Conservation (phyloP, 2,329 filamentous ascomycete genomes). For the Xylaria sp. region DNA sequence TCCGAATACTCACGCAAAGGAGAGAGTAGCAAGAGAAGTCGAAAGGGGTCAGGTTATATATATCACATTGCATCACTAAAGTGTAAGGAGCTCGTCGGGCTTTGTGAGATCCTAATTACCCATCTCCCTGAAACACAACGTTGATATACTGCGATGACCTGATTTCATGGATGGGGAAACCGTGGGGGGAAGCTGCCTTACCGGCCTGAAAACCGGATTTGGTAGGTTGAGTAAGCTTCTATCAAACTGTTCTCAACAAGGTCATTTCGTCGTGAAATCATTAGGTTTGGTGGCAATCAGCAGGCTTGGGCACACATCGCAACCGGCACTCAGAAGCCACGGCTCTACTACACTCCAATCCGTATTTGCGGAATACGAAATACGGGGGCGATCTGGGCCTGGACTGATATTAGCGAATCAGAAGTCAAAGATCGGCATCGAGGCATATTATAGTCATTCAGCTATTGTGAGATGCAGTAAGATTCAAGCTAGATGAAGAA, state of each 20-base stretch:
- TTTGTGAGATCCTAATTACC: too few species aligned
- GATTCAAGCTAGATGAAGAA: background rate
- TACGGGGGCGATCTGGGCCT: conserved; percentile 19
- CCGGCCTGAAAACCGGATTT: too few species aligned
- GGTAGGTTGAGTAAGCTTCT: background rate
- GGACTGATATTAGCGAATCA: conserved; percentile 13
- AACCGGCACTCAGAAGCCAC: background rate
- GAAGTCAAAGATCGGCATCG: background rate
- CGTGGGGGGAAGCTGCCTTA: too few species aligned
- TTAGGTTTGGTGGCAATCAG: background rate
- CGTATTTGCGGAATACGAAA: conserved; percentile 23
- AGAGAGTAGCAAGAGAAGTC: too few species aligned
- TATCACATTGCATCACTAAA: too few species aligned
- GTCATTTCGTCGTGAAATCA: background rate
- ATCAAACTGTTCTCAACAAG: background rate
- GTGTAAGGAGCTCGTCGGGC: too few species aligned
- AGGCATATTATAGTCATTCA: background rate
- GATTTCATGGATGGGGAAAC: too few species aligned
- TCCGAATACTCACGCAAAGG: too few species aligned
- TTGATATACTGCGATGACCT: too few species aligned
- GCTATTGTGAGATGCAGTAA: background rate
- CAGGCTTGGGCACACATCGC: background rate
- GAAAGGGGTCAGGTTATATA: too few species aligned
- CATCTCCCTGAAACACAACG: too few species aligned
- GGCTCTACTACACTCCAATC: background rate